phyloP scores from a whole-genome alignment of 192 early-diverging fungal species.

The Spinellus fusiger region DNA sequence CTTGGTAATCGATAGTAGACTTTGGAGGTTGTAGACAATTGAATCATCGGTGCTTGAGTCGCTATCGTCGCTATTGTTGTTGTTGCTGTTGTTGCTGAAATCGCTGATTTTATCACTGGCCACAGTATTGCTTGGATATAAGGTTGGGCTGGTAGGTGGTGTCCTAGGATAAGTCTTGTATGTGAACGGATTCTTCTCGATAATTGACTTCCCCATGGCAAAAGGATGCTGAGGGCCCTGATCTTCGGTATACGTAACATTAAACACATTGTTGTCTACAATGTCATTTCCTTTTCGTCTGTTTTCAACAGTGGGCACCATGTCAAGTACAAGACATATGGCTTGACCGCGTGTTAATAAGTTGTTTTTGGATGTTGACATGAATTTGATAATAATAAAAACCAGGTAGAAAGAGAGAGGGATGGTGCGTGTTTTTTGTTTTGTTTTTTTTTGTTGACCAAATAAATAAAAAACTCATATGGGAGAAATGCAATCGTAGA shows the following conservation, averaged over 20 bases:
- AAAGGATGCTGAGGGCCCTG: slow-evolving; percentile 1
- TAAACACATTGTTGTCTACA: slow-evolving; percentile 6
- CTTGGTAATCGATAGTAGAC: not conserved
- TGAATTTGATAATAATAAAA: slow-evolving; percentile 9
- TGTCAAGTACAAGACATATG: slow-evolving; percentile 5
- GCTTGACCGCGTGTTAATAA: slow-evolving; percentile 8
- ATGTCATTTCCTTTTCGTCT: slow-evolving; percentile 5
- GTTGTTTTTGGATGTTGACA: slow-evolving; percentile 3
- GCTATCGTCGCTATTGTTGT: not conserved
- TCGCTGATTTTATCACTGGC: slow-evolving; percentile 4
- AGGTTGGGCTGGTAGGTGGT: slow-evolving; percentile 1
- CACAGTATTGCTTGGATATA: slow-evolving; percentile 6
- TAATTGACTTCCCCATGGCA: slow-evolving; percentile 3
- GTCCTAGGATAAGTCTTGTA: slow-evolving; percentile 4
- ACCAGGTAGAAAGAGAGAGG: slow-evolving; percentile 4
- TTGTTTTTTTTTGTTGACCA: not conserved
- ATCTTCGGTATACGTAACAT: slow-evolving; percentile 6
- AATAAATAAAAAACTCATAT: not conserved
- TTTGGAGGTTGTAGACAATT: slow-evolving; percentile 1
- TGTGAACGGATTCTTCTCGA: slow-evolving; percentile 2
- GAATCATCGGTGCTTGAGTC: slow-evolving; percentile 1
- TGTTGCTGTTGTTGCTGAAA: not conserved
- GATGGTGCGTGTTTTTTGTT: not conserved
- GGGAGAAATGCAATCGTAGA: not conserved
- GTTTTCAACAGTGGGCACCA: slow-evolving; percentile 7